Evolutionary conservation across 106 monocot species (phyloP).

Genomic region (Allium fistulosum): DNA sequence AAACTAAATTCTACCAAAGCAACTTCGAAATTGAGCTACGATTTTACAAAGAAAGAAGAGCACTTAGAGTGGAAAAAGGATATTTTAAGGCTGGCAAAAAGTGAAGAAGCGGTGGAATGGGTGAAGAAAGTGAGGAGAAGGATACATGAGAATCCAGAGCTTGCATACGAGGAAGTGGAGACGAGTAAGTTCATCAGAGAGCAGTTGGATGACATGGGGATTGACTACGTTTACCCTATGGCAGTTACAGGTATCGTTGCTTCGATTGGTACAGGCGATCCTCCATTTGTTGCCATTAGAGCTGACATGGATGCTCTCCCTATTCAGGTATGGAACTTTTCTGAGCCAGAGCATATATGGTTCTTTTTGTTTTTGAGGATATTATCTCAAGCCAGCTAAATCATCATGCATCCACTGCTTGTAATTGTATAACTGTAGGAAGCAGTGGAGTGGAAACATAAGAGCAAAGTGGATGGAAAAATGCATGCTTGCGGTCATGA

Average conservation of each 20-base stretch:
- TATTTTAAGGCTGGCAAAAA: constrained; percentile 33
- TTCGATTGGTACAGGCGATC: constrained; percentile 33
- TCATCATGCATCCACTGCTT: no score
- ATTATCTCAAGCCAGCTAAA: no score
- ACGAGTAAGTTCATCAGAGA: constrained; percentile 47
- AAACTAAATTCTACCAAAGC: no score
- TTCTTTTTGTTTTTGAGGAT: no score
- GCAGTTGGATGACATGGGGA: constrained; percentile 36
- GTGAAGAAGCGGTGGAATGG: constrained; percentile 38
- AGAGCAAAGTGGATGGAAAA: constrained; percentile 53
- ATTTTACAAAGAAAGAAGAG: no score
- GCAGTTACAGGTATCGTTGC: constrained; percentile 56
- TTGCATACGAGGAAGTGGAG: constrained; percentile 70
- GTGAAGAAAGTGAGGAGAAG: constrained; percentile 31
- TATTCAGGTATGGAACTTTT: constrained; percentile 30
- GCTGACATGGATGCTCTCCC: constrained; percentile 82
- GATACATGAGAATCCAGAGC: constrained; percentile 65
- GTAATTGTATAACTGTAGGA: constrained; percentile 24
- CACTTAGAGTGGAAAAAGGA: constrained; percentile 20
- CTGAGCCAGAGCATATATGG: no score
- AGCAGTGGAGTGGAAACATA: constrained; percentile 54
- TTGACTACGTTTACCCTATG: constrained; percentile 28
- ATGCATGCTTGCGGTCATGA: constrained; percentile 86
- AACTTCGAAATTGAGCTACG: no score
- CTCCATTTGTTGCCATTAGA: constrained; percentile 47